These are phyloP conservation scores for Parietaria judaica DNA, from an alignment of 306 rosid genomes.

Conservation along the genomic window DNA sequence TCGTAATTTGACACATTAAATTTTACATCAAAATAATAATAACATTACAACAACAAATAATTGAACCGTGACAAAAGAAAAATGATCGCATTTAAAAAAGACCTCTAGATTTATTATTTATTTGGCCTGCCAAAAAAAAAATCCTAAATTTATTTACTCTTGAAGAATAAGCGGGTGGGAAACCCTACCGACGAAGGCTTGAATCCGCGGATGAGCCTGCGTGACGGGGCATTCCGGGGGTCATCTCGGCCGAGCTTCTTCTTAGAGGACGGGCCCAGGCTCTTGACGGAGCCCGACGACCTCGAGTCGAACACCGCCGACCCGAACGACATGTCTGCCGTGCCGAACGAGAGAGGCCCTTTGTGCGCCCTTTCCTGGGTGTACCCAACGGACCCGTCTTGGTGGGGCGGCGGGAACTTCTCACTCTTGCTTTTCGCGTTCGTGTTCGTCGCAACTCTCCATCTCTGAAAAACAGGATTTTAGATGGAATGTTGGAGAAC, in stretches of 20 bases:
- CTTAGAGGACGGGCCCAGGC: constrained; percentile 33
- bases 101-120: background rate
- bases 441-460: constrained; percentile 63
- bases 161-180: constrained; percentile 45
- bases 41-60: constrained; percentile 34
- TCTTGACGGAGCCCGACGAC: constrained; percentile 35
- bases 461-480: constrained; percentile 47
- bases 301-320: constrained; percentile 48
- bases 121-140: constrained; percentile 23
- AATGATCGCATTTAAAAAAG: constrained; percentile 20
- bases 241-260: constrained; percentile 38
- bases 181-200: constrained; percentile 63
- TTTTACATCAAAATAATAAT: constrained; percentile 30
- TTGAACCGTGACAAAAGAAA: constrained; percentile 12
- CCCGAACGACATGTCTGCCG: constrained; percentile 46
- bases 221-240: constrained; percentile 47
- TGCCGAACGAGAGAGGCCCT: constrained; percentile 60
- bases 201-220: constrained; percentile 54
- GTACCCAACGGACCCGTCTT: constrained; percentile 81
- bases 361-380: constrained; percentile 47
- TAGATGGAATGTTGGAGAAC: too few species aligned
- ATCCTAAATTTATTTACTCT: constrained; percentile 35
- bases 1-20: constrained; percentile 5
- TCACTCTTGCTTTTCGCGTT: constrained; percentile 91
- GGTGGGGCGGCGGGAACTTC: constrained; percentile 94